phyloP scores from a whole-genome alignment of 2,329 filamentous ascomycete genomes.

The Penicillium sp. region DNA sequence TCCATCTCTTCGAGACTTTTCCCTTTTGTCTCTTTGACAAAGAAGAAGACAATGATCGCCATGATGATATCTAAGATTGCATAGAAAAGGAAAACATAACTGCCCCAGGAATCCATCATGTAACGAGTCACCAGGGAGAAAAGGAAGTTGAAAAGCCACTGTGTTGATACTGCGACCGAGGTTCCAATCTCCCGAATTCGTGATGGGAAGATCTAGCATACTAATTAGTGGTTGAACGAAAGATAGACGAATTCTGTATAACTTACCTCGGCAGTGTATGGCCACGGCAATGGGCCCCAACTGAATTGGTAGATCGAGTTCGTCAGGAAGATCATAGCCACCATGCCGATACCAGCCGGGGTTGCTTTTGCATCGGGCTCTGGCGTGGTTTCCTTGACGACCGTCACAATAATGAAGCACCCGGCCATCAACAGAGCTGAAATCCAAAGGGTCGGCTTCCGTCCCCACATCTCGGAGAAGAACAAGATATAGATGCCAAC shows the following conservation, averaged over 20 bases:
- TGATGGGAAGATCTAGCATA: conserved; percentile 37
- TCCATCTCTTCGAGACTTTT: conserved; percentile 44
- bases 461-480: conserved; percentile 51
- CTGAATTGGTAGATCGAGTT: conserved; percentile 33
- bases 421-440: conserved; percentile 51
- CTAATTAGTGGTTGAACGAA: neutral
- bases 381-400: conserved; percentile 46
- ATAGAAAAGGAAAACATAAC: conserved; percentile 43
- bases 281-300: conserved; percentile 39
- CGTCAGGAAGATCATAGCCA: conserved; percentile 49
- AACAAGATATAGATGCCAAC: conserved; percentile 50
- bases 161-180: conserved; percentile 36
- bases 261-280: conserved; percentile 32
- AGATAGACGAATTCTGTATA: neutral
- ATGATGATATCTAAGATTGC: conserved; percentile 37
- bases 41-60: conserved; percentile 34
- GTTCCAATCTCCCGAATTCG: conserved; percentile 41
- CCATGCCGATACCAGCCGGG: conserved; percentile 43
- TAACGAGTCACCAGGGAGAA: conserved; percentile 44
- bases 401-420: conserved; percentile 53
- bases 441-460: conserved; percentile 48
- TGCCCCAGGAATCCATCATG: conserved; percentile 42
- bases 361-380: conserved; percentile 35
- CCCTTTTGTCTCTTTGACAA: conserved; percentile 42
- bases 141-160: conserved; percentile 45